Conservation (phyloP, 495 filamentous ascomycete species). For the Podospora pseudocomata region DNA sequence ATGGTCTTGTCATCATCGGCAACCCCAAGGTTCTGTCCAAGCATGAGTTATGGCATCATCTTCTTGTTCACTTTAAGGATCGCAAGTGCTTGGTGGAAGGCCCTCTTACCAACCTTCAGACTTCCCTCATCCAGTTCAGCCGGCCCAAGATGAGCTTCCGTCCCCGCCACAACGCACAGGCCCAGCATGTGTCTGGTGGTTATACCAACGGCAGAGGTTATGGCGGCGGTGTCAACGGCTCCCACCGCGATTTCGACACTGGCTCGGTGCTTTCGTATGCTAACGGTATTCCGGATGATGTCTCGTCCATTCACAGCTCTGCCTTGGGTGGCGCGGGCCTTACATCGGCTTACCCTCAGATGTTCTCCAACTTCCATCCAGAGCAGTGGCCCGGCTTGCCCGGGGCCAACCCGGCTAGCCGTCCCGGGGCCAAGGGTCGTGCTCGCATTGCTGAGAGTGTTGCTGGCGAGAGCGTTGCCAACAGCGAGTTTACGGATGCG, state of each 20-base stretch:
- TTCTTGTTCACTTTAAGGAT: constrained; percentile 96
- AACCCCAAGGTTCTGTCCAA: constrained; percentile 98
- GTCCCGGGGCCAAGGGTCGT: constrained; percentile 51
- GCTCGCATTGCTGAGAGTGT: constrained; percentile 68
- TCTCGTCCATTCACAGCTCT: constrained; percentile 91
- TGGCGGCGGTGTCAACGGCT: constrained; percentile 46
- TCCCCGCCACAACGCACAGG: constrained; percentile 53
- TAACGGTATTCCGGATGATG: constrained; percentile 83
- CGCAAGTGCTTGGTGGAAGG: constrained; percentile 94
- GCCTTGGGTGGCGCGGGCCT: constrained; percentile 79
- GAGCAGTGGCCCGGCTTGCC: constrained; percentile 86
- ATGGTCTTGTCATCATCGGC: constrained; percentile 90
- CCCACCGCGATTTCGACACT: constrained; percentile 72
- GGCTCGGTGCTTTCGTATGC: constrained; percentile 74
- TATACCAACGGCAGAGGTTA: constrained; percentile 52
- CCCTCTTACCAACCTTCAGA: constrained; percentile 91
- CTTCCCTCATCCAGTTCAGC: constrained; percentile 91
- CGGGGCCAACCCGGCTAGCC: constrained; percentile 57
- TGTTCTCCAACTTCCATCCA: constrained; percentile 87
- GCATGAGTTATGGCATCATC: constrained; percentile 96
- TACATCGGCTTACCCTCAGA: constrained; percentile 78
- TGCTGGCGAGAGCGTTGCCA: constrained; percentile 85
- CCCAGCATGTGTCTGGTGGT: constrained; percentile 66
- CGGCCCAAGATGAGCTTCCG: constrained; percentile 89
- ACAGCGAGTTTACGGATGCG: constrained; percentile 80